These are phyloP conservation scores for Phylloporus sp. DNA, from an alignment of 768 basidiomycete genomes.

Conservation along the genomic window DNA sequence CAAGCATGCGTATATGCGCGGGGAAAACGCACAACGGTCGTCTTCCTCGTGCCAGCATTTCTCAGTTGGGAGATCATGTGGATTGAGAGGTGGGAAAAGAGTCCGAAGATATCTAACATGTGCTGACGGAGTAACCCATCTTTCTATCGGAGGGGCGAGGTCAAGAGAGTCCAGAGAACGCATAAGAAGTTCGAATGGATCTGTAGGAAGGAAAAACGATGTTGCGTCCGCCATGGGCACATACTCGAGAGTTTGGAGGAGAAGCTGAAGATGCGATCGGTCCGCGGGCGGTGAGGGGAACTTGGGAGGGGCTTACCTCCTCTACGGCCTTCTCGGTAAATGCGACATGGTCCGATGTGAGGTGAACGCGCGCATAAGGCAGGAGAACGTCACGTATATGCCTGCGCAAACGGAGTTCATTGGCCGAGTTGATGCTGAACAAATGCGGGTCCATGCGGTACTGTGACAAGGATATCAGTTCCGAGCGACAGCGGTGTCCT, in stretches of 20 bases:
- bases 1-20: slow-evolving; percentile 16
- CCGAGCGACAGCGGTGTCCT: not conserved
- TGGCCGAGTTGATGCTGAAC: slow-evolving; percentile 17
- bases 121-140: slow-evolving; percentile 32
- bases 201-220: slow-evolving; percentile 48
- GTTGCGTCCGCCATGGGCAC: slow-evolving; percentile 50
- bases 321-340: slow-evolving; percentile 49
- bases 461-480: not conserved
- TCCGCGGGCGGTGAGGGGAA: not conserved
- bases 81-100: slow-evolving; percentile 10
- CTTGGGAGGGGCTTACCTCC: slow-evolving; percentile 33
- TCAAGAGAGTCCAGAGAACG: slow-evolving; percentile 31
- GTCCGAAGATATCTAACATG: slow-evolving; percentile 18
- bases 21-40: slow-evolving; percentile 27
- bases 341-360: slow-evolving; percentile 51
- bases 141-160: slow-evolving; percentile 42
- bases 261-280: slow-evolving; percentile 33
- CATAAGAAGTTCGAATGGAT: slow-evolving; percentile 49
- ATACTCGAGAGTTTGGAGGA: slow-evolving; percentile 36
- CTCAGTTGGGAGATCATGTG: slow-evolving; percentile 34
- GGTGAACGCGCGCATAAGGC: slow-evolving; percentile 49
- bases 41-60: slow-evolving; percentile 35
- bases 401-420: slow-evolving; percentile 24
- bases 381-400: slow-evolving; percentile 56
- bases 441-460: slow-evolving; percentile 11